phyloP scores from a whole-genome alignment of 352 stramenopile species.

The Phytophthora pseudosyringae region DNA sequence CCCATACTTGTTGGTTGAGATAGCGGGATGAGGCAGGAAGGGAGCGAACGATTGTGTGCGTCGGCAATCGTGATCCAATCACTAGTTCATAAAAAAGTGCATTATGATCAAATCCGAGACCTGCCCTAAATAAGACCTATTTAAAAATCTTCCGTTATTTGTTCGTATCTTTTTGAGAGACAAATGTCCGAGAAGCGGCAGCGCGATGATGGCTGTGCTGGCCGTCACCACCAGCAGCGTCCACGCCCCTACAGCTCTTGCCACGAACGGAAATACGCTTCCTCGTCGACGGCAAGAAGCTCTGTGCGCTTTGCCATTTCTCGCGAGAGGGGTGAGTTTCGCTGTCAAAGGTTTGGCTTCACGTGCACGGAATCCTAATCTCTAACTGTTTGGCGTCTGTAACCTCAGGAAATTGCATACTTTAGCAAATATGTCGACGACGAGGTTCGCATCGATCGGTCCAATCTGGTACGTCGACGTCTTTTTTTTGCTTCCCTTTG shows the following conservation, averaged over 20 bases:
- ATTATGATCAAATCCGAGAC: neutral
- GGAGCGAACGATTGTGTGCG: no score
- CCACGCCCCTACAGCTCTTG: neutral
- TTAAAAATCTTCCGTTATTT: no score
- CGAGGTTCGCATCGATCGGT: conserved; percentile 60
- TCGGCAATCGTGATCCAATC: no score
- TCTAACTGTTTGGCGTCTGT: conserved; percentile 1
- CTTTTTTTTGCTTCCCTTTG: neutral
- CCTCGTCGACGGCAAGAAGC: neutral
- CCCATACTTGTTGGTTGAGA: no score
- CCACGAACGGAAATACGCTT: neutral
- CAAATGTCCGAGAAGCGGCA: conserved; percentile 30
- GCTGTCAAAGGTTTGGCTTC: conserved; percentile 22
- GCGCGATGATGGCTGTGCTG: neutral
- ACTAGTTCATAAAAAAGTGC: no score
- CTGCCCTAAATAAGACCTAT: no score
- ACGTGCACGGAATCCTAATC: neutral
- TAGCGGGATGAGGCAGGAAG: no score
- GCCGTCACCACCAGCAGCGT: conserved; percentile 5
- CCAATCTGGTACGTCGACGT: conserved; percentile 55
- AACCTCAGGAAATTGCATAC: conserved; percentile 69
- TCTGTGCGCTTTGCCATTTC: conserved; percentile 30
- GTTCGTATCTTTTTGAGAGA: no score
- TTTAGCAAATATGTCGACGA: conserved; percentile 67
- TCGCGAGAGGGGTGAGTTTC: conserved; percentile 25